Evolutionary conservation across 2,329 filamentous ascomycete genomes (phyloP).

Genomic region (Mycosphaerella sp.): DNA sequence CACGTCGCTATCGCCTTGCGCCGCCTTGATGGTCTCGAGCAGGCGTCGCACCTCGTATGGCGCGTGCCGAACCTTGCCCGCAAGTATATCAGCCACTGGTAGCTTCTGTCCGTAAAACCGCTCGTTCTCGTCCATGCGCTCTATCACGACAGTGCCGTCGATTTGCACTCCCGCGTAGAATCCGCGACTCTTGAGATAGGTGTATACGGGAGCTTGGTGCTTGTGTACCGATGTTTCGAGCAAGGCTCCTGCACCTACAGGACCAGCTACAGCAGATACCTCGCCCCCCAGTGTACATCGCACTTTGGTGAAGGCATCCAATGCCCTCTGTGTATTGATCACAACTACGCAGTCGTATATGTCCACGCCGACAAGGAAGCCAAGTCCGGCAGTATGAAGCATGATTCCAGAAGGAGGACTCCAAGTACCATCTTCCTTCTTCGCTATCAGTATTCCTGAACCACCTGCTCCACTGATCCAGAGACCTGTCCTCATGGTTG

Average conservation of each 20-base stretch:
- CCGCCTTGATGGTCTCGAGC: slow-evolving; percentile 78
- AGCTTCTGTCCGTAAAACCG: slow-evolving; percentile 70
- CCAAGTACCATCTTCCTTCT: slow-evolving; percentile 81
- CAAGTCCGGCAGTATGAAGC: slow-evolving; percentile 80
- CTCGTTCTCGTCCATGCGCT: slow-evolving; percentile 81
- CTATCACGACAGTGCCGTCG: slow-evolving; percentile 79
- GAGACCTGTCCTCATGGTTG: slow-evolving; percentile 86
- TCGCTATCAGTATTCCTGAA: slow-evolving; percentile 76
- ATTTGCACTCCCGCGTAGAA: slow-evolving; percentile 82
- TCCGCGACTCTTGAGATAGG: slow-evolving; percentile 82
- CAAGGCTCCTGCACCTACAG: slow-evolving; percentile 67
- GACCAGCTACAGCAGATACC: slow-evolving; percentile 68
- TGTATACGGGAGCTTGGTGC: slow-evolving; percentile 66
- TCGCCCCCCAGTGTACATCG: slow-evolving; percentile 77
- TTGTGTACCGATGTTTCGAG: slow-evolving; percentile 64
- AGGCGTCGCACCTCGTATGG: slow-evolving; percentile 54
- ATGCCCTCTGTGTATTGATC: slow-evolving; percentile 76
- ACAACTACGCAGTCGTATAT: slow-evolving; percentile 95
- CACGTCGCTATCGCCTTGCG: slow-evolving; percentile 73
- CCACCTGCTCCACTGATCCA: slow-evolving; percentile 90
- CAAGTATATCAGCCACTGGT: slow-evolving; percentile 56
- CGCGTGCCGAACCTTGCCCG: slow-evolving; percentile 53
- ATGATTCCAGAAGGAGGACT: slow-evolving; percentile 86
- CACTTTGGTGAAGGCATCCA: slow-evolving; percentile 76
- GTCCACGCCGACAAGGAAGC: slow-evolving; percentile 85